A percentile compares a stretch with the other conserved stretches of the same genome.
These are phyloP conservation scores for Pythium oligandrum DNA, from an alignment of 352 stramenopile species.

Conservation along the genomic window DNA sequence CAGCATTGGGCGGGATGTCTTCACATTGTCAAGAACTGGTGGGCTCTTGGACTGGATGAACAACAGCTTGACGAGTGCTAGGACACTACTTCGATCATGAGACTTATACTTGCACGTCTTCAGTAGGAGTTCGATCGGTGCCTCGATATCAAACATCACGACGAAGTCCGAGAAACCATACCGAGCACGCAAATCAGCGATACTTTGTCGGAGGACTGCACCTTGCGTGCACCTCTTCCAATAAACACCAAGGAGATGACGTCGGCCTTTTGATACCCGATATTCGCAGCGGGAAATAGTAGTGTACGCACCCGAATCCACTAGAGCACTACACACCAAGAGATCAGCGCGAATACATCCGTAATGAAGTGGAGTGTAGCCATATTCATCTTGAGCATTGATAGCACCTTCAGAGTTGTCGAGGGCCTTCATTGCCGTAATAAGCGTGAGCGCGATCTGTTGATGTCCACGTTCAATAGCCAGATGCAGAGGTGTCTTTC, in stretches of 20 bases:
- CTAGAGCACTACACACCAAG: slow-evolving; percentile 23
- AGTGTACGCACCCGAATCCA: slow-evolving; percentile 23
- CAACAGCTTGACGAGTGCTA: slow-evolving; percentile 9
- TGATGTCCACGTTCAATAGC: slow-evolving; percentile 36
- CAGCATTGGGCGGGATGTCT: slow-evolving; percentile 21
- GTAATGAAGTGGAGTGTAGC: slow-evolving; percentile 58
- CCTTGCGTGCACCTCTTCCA: slow-evolving; percentile 18
- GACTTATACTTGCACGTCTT: slow-evolving; percentile 10
- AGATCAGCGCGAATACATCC: slow-evolving; percentile 32
- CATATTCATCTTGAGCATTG: slow-evolving; percentile 39
- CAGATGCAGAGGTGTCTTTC: slow-evolving; percentile 46
- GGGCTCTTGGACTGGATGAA: neutral
- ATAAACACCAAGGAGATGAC: slow-evolving; percentile 26
- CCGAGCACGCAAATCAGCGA: too few relatives aligned
- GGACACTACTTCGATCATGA: too few relatives aligned
- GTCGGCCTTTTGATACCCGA: slow-evolving; percentile 6
- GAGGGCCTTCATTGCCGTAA: slow-evolving; percentile 20
- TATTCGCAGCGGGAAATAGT: slow-evolving; percentile 27
- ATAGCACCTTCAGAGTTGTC: slow-evolving; percentile 13
- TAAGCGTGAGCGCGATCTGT: slow-evolving; percentile 21
- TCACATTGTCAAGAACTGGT: slow-evolving; percentile 8
- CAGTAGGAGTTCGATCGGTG: slow-evolving; percentile 22
- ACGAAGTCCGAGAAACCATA: neutral
- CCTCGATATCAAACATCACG: slow-evolving; percentile 19
- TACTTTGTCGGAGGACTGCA: too few relatives aligned